Evolutionary conservation across 495 filamentous ascomycete genomes (phyloP).

Genomic region (Barbatosphaeria neglecta): DNA sequence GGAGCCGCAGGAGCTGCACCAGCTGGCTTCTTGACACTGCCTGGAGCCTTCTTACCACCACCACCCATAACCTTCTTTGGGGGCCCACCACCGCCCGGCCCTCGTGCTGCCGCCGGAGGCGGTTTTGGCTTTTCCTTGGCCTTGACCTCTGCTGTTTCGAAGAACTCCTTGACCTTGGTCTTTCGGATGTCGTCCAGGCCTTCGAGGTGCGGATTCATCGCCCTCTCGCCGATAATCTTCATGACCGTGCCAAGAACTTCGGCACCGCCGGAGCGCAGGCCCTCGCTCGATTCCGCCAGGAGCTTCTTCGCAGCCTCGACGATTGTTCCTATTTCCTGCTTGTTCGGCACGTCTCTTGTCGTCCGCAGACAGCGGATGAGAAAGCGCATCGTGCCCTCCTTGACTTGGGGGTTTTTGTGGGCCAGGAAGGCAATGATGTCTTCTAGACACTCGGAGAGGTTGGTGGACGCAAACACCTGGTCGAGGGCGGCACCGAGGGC

Average conservation of each 20-base stretch:
- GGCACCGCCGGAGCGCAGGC: slow-evolving; percentile 72
- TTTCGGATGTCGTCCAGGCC: slow-evolving; percentile 93
- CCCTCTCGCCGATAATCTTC: slow-evolving; percentile 96
- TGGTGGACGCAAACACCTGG: slow-evolving; percentile 70
- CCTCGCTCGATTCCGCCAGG: slow-evolving; percentile 77
- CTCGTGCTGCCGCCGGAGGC: slow-evolving; percentile 52
- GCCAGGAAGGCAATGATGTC: slow-evolving; percentile 76
- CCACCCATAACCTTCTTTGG: slow-evolving; percentile 34
- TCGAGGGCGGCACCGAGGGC: slow-evolving; percentile 77
- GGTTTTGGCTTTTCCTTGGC: slow-evolving; percentile 94
- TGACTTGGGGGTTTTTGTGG: slow-evolving; percentile 96
- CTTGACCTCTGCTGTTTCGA: slow-evolving; percentile 84
- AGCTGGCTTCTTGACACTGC: slow-evolving; percentile 31
- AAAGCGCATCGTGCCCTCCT: slow-evolving; percentile 86
- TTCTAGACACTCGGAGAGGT: slow-evolving; percentile 72
- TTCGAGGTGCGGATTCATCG: slow-evolving; percentile 94
- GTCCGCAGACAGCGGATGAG: slow-evolving; percentile 77
- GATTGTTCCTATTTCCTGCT: slow-evolving; percentile 72
- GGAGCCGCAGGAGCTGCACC: slow-evolving; percentile 31
- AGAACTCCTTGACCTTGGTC: slow-evolving; percentile 91
- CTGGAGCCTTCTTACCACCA: slow-evolving; percentile 27
- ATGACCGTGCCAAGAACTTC: slow-evolving; percentile 90
- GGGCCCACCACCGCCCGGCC: slow-evolving; percentile 40
- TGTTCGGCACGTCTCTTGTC: slow-evolving; percentile 69
- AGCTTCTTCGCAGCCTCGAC: slow-evolving; percentile 80